These are phyloP conservation scores for Candida michaelii DNA, from an alignment of 805 yeast genomes.

Conservation along the genomic window DNA sequence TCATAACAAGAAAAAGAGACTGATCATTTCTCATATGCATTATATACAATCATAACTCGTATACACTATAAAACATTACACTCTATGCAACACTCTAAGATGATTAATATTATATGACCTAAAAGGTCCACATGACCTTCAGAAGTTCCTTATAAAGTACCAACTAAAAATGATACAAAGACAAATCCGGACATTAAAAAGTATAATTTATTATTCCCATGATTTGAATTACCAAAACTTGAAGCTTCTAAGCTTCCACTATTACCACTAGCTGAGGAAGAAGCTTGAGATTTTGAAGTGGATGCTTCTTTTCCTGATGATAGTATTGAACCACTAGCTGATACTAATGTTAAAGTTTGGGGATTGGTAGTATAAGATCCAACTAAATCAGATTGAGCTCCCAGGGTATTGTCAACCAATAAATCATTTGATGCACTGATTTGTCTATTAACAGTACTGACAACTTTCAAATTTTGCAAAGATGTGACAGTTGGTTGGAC, in stretches of 20 bases:
- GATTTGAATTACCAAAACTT: constrained; percentile 1
- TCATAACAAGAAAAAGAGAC: no score
- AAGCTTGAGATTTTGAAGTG: background rate
- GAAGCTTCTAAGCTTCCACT: constrained; percentile 6
- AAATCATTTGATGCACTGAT: constrained; percentile 1
- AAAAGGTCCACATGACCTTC: no score
- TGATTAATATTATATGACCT: no score
- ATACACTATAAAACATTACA: no score
- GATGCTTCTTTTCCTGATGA: constrained; percentile 1
- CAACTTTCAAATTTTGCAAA: background rate
- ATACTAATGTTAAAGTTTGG: constrained; percentile 12
- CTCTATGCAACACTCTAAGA: no score
- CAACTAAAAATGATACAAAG: constrained; percentile 10
- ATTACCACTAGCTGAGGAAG: background rate
- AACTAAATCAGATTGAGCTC: background rate
- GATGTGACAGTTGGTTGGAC: constrained; percentile 8
- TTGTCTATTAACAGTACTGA: background rate
- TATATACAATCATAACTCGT: background rate
- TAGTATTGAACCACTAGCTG: constrained; percentile 16
- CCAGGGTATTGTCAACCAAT: constrained; percentile 7
- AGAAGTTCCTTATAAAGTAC: constrained; percentile 12
- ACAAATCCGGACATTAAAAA: constrained; percentile 9
- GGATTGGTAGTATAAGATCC: constrained; percentile 12
- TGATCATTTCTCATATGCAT: background rate
- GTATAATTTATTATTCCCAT: constrained; percentile 4